Evolutionary conservation across 2,329 filamentous ascomycete genomes (phyloP).

Genomic region (Harringtonia lauricola): DNA sequence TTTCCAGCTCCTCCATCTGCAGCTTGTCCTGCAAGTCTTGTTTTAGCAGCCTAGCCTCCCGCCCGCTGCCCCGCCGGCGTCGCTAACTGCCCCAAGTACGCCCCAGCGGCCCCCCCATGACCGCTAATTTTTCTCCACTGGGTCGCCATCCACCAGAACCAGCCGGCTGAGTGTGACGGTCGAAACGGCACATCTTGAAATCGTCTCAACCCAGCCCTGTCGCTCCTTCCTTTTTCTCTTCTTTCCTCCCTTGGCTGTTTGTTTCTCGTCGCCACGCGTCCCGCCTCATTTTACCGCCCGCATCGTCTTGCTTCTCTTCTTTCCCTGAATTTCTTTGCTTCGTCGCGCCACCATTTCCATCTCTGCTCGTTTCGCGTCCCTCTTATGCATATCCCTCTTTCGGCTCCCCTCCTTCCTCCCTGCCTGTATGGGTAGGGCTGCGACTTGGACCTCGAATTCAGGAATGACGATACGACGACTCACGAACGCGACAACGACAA

Average conservation of each 20-base stretch:
- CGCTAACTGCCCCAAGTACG: constrained; percentile 3
- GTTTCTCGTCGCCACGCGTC: neutral
- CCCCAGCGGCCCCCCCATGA: neutral
- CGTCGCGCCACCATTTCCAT: neutral
- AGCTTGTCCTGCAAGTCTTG: neutral
- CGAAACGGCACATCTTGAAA: constrained; percentile 8
- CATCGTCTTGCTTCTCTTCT: neutral
- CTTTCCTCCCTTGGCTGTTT: neutral
- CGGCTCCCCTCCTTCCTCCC: constrained; percentile 8
- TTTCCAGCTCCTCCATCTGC: neutral
- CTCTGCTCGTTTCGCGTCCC: neutral
- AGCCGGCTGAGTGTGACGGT: constrained; percentile 9
- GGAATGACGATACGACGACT: neutral
- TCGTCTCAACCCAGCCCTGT: constrained; percentile 1
- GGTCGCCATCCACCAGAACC: neutral
- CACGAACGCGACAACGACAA: neutral
- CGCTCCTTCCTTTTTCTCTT: neutral
- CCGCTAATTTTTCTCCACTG: constrained; percentile 4
- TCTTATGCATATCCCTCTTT: constrained; percentile 8
- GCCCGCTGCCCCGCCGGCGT: neutral
- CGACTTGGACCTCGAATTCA: neutral
- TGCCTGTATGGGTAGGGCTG: constrained; percentile 13
- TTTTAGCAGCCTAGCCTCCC: neutral
- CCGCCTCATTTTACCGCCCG: neutral
- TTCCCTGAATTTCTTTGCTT: neutral